phyloP scores from a whole-genome alignment of 2,329 filamentous ascomycete genomes.

The Colletotrichum lupini region DNA sequence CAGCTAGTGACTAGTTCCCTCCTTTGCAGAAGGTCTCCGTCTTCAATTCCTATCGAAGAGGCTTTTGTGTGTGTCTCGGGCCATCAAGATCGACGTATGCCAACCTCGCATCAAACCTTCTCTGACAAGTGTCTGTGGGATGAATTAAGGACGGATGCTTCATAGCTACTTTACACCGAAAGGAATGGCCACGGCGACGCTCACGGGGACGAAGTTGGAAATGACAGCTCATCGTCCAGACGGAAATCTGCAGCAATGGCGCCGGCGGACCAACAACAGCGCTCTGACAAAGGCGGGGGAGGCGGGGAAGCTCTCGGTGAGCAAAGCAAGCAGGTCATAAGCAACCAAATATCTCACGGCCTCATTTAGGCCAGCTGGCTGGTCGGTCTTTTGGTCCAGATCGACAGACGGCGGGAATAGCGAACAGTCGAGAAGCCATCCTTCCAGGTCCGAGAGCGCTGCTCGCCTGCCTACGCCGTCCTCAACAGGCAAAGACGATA shows the following conservation, averaged over 20 bases:
- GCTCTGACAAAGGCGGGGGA: constrained; percentile 16
- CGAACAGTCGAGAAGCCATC: constrained; percentile 1
- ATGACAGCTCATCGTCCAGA: constrained; percentile 11
- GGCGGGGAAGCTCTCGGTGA: constrained; percentile 32
- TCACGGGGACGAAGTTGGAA: neutral
- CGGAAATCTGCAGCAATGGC: neutral
- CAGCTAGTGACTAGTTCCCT: neutral
- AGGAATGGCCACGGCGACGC: constrained; percentile 1
- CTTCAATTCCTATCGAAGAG: neutral
- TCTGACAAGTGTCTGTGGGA: constrained; percentile 21
- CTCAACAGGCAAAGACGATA: constrained; percentile 4
- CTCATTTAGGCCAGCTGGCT: neutral
- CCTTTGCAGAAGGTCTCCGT: neutral
- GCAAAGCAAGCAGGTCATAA: neutral
- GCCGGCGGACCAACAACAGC: constrained; percentile 17
- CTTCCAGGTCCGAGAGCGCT: constrained; percentile 30
- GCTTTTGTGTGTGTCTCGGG: constrained; percentile 15
- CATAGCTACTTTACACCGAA: constrained; percentile 6
- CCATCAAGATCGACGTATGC: constrained; percentile 4
- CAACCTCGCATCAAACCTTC: constrained; percentile 23
- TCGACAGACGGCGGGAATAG: constrained; percentile 27
- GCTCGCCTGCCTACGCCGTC: neutral
- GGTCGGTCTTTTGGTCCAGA: constrained; percentile 14
- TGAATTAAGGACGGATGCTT: neutral
- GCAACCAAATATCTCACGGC: neutral